These are phyloP conservation scores for Anisodus acutangulus DNA, from an alignment of 257 asterid genomes.

Conservation along the genomic window DNA sequence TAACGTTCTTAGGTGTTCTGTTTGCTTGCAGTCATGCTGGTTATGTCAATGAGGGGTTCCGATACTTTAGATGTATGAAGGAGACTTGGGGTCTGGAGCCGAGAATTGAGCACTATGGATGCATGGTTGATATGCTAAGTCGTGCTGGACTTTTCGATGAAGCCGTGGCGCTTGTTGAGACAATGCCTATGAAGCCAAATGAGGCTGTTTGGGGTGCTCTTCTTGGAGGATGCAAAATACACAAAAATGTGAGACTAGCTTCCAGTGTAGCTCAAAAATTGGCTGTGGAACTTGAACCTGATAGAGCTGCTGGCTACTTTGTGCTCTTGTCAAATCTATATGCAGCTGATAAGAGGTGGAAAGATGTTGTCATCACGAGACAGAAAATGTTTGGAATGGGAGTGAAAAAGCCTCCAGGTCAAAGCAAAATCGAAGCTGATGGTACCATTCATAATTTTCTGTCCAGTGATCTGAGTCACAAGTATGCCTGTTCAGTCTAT, in stretches of 20 bases:
- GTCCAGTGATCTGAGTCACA: constrained; percentile 57
- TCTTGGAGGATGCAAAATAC: constrained; percentile 76
- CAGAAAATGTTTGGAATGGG: constrained; percentile 54
- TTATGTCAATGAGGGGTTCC: constrained; percentile 59
- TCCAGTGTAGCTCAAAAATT: constrained; percentile 55
- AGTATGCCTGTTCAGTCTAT: constrained; percentile 43
- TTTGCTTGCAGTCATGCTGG: constrained; percentile 90
- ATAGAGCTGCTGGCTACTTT: constrained; percentile 59
- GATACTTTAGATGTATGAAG: constrained; percentile 56
- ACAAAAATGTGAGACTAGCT: constrained; percentile 65
- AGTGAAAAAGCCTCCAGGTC: constrained; percentile 64
- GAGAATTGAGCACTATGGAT: constrained; percentile 69
- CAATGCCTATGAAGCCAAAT: constrained; percentile 83
- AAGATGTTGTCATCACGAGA: constrained; percentile 60
- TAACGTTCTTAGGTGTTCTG: constrained; percentile 71
- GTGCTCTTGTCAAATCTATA: constrained; percentile 70
- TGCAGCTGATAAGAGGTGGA: constrained; percentile 71
- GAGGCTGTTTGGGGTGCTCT: constrained; percentile 86
- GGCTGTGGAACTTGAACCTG: constrained; percentile 51
- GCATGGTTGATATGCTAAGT: constrained; percentile 85
- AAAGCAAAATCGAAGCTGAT: constrained; percentile 70
- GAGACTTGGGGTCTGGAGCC: constrained; percentile 64
- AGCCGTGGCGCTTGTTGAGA: constrained; percentile 57
- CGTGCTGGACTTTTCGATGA: constrained; percentile 84
- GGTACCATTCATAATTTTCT: constrained; percentile 54